Conservation (phyloP, 352 stramenopile species). For the Pythium grandisporangium region DNA sequence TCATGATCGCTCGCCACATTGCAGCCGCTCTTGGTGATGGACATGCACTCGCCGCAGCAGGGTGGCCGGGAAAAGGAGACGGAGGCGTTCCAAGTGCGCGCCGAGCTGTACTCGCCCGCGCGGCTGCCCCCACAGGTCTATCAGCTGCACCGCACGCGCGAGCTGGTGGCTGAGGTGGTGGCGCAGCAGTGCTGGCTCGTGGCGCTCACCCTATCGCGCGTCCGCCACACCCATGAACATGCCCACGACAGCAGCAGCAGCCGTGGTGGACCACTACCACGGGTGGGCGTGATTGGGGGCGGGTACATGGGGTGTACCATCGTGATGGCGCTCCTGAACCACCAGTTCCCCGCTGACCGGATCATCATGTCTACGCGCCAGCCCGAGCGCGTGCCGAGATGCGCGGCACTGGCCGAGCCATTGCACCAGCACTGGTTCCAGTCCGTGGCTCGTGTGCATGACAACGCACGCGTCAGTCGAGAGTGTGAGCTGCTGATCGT, state of each 20-base stretch:
- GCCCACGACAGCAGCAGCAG: too few species aligned
- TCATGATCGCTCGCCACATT: too few species aligned
- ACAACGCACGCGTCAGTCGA: constrained; percentile 40
- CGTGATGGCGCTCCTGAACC: constrained; percentile 30
- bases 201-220: constrained; percentile 19
- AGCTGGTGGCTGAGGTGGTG: constrained; percentile 21
- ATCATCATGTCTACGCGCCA: constrained; percentile 51
- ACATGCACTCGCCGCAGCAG: too few species aligned
- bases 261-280: constrained; percentile 11
- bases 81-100: constrained; percentile 21
- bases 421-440: constrained; percentile 22
- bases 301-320: constrained; percentile 40
- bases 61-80: constrained; percentile 18
- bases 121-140: constrained; percentile 26
- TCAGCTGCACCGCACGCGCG: constrained; percentile 18
- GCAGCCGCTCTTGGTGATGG: too few species aligned
- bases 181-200: constrained; percentile 32
- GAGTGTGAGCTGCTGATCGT: constrained; percentile 54
- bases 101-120: constrained; percentile 23
- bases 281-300: constrained; percentile 40
- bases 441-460: constrained; percentile 29
- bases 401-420: constrained; percentile 17
- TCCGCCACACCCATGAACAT: constrained; percentile 9
- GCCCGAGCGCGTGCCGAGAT: constrained; percentile 33
- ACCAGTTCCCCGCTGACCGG: constrained; percentile 20